Evolutionary conservation across 78 protist species (phyloP), one percentile per base, ranked within the genome.

Genomic region (Diacronema lutheri): DNA sequence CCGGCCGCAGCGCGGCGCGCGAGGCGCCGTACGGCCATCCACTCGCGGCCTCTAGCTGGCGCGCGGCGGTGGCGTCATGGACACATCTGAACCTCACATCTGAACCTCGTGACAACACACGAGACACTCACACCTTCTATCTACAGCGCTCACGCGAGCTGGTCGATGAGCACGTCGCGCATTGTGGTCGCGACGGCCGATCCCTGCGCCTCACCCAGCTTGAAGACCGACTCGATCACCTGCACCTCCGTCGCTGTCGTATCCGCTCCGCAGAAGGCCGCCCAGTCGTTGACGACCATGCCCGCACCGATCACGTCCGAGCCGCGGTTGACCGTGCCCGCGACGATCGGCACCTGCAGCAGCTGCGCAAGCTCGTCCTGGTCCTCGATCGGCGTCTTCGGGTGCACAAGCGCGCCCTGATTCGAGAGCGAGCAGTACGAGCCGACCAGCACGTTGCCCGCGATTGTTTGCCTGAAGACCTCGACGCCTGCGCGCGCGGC

Each of bases 271-370:
- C 94, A 90, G 85, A 97, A 94, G 38, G 99, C 98, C n/a, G 86
- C n/a, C 92, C 90, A 92, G 87, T 92, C 95, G 69, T 92, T 92
- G 25, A 86, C 92, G 10, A 58, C 76, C 83, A 92, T 57, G 23
- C 99, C 99, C 38, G 95, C 97, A 10, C 97, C 95, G 19, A 98
- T 73, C 71, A 95, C 96, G 37, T 90, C 94, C 41, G 89, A 86
- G 29, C 96, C 96, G 9, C 98, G 87, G 92, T 97, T 97, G 79
- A 98, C 96, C 0, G 99, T 97, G 57, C 99, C 99, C 26, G 98
- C 92, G 7, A 89, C 90, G 11, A 94, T 56, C 1, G 97, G 96
- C 9, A 98, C 95, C 86, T 97, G 99, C 37, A 98, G 76, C 19
- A 98, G 95, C 46, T 95, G 90, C 25, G 98, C 64, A 4, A 98